Evolutionary conservation across 2,329 filamentous ascomycete species (phyloP).

Genomic region (Aspergillus caelatus): DNA sequence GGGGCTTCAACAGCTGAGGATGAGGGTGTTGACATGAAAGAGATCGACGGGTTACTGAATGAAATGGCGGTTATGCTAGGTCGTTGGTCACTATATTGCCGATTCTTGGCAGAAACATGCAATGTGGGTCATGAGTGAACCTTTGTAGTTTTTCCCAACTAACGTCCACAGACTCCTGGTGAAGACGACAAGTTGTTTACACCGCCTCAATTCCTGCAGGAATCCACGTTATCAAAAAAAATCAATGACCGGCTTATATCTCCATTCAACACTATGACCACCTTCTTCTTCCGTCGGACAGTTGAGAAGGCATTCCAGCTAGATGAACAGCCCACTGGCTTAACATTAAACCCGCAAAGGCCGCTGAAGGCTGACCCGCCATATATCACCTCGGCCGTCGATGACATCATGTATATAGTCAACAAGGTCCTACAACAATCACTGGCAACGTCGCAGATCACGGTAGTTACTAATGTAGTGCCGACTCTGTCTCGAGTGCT

Average conservation of each 20-base stretch:
- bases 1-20: conserved; percentile 69
- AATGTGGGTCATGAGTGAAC: conserved; percentile 58
- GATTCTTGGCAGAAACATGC: conserved; percentile 86
- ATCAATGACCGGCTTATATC: conserved; percentile 71
- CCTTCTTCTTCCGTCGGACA: conserved; percentile 93
- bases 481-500: conserved; percentile 79
- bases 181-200: conserved; percentile 61
- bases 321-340: conserved; percentile 79
- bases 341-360: conserved; percentile 74
- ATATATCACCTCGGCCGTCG: conserved; percentile 91
- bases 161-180: conserved; percentile 36
- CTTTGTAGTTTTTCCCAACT: conserved; percentile 14
- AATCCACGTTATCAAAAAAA: conserved; percentile 81
- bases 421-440: conserved; percentile 87
- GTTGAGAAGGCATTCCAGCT: conserved; percentile 98
- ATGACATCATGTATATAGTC: conserved; percentile 99
- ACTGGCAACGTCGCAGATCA: conserved; percentile 79
- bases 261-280: conserved; percentile 90
- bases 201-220: conserved; percentile 73
- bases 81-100: conserved; percentile 88
- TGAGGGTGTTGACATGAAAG: conserved; percentile 94
- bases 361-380: conserved; percentile 77
- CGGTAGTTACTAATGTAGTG: conserved; percentile 75
- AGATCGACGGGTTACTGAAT: conserved; percentile 82
- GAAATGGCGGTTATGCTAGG: conserved; percentile 92